Conservation (phyloP, 192 early-diverging fungal genomes). For the Podila minutissima region DNA sequence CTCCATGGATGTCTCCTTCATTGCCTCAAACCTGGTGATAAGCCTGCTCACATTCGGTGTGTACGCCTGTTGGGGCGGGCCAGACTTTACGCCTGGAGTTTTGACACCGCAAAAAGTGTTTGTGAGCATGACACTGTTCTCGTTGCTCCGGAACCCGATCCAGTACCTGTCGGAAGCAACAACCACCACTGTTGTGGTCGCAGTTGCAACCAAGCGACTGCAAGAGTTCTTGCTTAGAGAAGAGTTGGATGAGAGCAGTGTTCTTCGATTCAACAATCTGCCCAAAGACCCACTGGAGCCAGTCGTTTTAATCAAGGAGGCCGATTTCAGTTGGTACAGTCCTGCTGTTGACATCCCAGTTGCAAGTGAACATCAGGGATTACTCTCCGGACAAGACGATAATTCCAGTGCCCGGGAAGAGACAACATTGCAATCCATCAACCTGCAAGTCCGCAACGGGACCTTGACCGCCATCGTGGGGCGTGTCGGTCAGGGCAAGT, state of each 20-base stretch:
- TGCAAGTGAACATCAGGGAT: background rate
- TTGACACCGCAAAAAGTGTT: slow-evolving; percentile 61
- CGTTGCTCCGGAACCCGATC: slow-evolving; percentile 65
- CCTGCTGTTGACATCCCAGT: background rate
- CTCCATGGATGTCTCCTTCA: slow-evolving; percentile 15
- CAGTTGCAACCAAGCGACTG: slow-evolving; percentile 56
- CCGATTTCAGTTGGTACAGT: slow-evolving; percentile 5
- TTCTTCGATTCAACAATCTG: background rate
- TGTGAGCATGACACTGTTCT: slow-evolving; percentile 71
- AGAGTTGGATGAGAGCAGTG: slow-evolving; percentile 8
- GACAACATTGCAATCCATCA: slow-evolving; percentile 50
- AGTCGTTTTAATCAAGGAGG: slow-evolving; percentile 4
- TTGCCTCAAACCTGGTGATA: slow-evolving; percentile 14
- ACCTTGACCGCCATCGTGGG: slow-evolving; percentile 70
- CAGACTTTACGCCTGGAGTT: slow-evolving; percentile 16
- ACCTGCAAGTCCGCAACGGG: slow-evolving; percentile 43
- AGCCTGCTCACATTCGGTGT: slow-evolving; percentile 14
- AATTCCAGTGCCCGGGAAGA: background rate
- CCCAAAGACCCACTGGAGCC: background rate
- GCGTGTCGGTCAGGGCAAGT: slow-evolving; percentile 81
- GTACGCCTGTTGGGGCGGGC: slow-evolving; percentile 24
- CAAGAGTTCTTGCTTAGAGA: slow-evolving; percentile 28
- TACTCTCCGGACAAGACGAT: background rate
- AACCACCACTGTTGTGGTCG: slow-evolving; percentile 58
- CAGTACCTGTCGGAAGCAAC: slow-evolving; percentile 63